These are phyloP conservation scores for Gymnopus androsaceus DNA, from an alignment of 1,284 basidiomycete genomes.

Conservation along the genomic window DNA sequence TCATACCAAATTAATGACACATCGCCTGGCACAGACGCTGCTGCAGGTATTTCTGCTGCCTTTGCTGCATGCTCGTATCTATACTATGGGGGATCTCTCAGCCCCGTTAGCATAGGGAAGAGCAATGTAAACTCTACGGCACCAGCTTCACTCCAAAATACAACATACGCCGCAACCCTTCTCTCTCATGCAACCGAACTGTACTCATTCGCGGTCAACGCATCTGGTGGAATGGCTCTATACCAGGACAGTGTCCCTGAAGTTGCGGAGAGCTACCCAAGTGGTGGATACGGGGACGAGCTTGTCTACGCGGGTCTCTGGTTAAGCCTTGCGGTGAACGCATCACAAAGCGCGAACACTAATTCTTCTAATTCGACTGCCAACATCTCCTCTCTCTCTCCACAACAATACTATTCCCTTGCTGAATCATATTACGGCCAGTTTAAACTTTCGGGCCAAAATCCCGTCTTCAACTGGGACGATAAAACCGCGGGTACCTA, in stretches of 20 bases:
- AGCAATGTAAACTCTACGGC: conserved; percentile 44
- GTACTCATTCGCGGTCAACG: conserved; percentile 71
- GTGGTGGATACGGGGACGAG: conserved; percentile 72
- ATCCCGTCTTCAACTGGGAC: conserved; percentile 88
- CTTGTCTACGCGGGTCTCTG: conserved; percentile 75
- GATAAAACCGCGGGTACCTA: conserved; percentile 74
- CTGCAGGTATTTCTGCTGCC: conserved; percentile 80
- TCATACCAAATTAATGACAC: conserved; percentile 79
- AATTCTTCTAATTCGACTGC: not conserved
- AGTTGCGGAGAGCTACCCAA: conserved; percentile 69
- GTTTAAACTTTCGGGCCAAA: conserved; percentile 54
- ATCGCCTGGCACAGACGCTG: conserved; percentile 86
- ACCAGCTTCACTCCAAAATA: conserved; percentile 72
- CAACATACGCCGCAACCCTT: conserved; percentile 70
- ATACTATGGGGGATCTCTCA: conserved; percentile 63
- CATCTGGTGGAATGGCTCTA: conserved; percentile 53
- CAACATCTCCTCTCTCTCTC: not conserved
- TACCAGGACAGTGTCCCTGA: conserved; percentile 71
- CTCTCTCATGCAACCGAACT: conserved; percentile 74
- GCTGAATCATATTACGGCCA: conserved; percentile 66
- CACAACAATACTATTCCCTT: conserved; percentile 53
- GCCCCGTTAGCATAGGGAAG: conserved; percentile 21
- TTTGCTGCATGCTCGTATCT: conserved; percentile 85
- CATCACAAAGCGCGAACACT: conserved; percentile 32
- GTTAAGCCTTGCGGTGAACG: conserved; percentile 72